Percentiles rank a stretch among this genome's conserved stretches.
These are phyloP conservation scores for Aspergillus heteromorphus DNA, from an alignment of 495 filamentous ascomycete genomes.

Conservation along the genomic window DNA sequence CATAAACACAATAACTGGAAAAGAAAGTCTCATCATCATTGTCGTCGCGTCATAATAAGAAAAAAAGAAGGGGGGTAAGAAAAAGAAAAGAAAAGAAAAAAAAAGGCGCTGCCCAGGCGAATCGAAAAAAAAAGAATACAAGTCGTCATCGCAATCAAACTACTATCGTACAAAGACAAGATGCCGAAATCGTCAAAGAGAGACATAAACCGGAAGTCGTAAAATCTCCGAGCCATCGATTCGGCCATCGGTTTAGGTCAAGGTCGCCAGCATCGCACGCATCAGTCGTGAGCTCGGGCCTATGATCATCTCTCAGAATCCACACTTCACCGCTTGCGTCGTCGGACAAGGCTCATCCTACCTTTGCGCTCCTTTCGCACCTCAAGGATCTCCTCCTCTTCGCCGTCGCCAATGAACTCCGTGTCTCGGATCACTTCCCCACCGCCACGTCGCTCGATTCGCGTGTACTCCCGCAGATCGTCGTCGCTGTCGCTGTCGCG, in stretches of 20 bases:
- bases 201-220: not conserved
- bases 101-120: slow-evolving; percentile 6
- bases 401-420: slow-evolving; percentile 40
- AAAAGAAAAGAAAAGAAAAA: no score
- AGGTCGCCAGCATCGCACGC: slow-evolving; percentile 70
- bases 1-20: not conserved
- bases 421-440: slow-evolving; percentile 40
- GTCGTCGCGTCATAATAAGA: slow-evolving; percentile 1
- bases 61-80: no score
- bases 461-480: slow-evolving; percentile 56
- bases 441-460: slow-evolving; percentile 36
- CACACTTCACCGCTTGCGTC: slow-evolving; percentile 29
- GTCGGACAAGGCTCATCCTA: slow-evolving; percentile 63
- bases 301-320: slow-evolving; percentile 25
- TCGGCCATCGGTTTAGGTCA: slow-evolving; percentile 48
- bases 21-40: not conserved
- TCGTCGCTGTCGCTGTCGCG: slow-evolving; percentile 44
- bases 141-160: not conserved
- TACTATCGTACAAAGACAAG: not conserved
- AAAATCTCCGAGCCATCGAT: not conserved
- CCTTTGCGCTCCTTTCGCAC: slow-evolving; percentile 81
- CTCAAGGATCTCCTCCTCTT: slow-evolving; percentile 50
- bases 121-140: slow-evolving; percentile 1
- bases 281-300: slow-evolving; percentile 58
- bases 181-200: not conserved